Conservation (phyloP, 2,329 filamentous ascomycete genomes). For the Leptographium flavum region DNA sequence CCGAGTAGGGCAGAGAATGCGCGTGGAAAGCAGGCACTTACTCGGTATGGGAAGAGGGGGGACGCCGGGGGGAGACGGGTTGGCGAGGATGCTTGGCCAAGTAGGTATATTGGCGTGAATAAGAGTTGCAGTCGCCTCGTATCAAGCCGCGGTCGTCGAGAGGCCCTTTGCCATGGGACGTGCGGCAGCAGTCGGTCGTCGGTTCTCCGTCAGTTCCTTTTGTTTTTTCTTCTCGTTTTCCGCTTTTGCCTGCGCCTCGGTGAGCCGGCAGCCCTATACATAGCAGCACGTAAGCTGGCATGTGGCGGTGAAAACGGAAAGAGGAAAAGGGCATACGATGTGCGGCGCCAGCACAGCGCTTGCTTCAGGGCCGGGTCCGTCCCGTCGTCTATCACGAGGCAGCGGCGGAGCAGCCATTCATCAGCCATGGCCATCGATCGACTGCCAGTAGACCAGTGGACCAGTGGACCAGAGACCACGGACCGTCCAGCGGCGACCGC, state of each 20-base stretch:
- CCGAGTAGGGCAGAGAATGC: too few species aligned
- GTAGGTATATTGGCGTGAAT: constrained; percentile 2
- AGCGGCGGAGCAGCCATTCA: too few species aligned
- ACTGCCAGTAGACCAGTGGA: too few species aligned
- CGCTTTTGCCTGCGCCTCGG: not conserved
- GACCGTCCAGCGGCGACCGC: too few species aligned
- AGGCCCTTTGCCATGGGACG: not conserved
- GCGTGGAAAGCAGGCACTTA: too few species aligned
- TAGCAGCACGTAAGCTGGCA: not conserved
- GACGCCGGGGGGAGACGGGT: not conserved
- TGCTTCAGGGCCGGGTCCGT: too few species aligned
- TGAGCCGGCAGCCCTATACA: not conserved
- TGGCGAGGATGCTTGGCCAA: constrained; percentile 1
- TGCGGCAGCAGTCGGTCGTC: not conserved
- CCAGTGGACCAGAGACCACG: too few species aligned
- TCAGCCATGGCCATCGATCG: too few species aligned
- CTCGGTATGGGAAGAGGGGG: too few species aligned
- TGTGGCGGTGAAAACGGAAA: constrained; percentile 1
- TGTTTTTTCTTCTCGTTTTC: not conserved
- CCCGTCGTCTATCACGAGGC: too few species aligned
- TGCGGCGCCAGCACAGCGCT: too few species aligned
- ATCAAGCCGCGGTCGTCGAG: not conserved
- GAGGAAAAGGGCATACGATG: not conserved
- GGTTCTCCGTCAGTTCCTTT: not conserved
- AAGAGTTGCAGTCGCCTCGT: constrained; percentile 1